Percentiles rank a stretch among this genome's conserved stretches.
Evolutionary conservation across 495 filamentous ascomycete genomes (phyloP).

Genomic region (Articulospora tetracladia): DNA sequence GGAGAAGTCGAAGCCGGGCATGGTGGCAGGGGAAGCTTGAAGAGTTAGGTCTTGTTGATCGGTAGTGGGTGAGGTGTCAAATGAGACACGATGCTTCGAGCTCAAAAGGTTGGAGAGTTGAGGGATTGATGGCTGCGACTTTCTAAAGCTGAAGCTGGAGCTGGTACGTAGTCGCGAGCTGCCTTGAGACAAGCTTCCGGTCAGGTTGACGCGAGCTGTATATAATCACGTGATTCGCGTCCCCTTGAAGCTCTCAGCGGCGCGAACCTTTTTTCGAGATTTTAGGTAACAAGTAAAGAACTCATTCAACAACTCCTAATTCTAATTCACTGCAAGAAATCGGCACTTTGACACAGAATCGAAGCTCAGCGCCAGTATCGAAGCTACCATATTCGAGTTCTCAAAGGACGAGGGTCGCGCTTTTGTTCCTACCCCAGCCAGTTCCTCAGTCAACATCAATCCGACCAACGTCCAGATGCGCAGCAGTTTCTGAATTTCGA

Average conservation of each 20-base stretch:
- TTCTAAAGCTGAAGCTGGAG: neutral
- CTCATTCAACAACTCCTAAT: neutral
- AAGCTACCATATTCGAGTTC: no score
- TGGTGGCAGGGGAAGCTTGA: constrained; percentile 33
- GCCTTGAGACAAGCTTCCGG: no score
- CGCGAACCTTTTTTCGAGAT: neutral
- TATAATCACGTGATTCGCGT: constrained; percentile 8
- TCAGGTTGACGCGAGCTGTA: neutral
- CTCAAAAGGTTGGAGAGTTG: constrained; percentile 2
- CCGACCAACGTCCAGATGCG: constrained; percentile 9
- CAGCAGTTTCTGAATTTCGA: constrained; percentile 22
- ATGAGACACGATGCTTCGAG: neutral
- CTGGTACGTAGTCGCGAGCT: neutral
- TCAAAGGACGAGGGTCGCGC: neutral
- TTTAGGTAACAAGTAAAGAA: neutral
- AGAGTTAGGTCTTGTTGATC: neutral
- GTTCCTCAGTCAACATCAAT: neutral
- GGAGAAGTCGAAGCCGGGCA: constrained; percentile 99
- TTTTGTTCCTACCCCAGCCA: no score
- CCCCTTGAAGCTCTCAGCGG: neutral
- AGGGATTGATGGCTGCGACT: neutral
- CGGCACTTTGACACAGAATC: neutral
- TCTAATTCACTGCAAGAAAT: neutral
- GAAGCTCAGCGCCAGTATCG: no score
- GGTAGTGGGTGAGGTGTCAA: neutral